Conservation (phyloP, 2,329 filamentous ascomycete species). For the Knufia fluminis region DNA sequence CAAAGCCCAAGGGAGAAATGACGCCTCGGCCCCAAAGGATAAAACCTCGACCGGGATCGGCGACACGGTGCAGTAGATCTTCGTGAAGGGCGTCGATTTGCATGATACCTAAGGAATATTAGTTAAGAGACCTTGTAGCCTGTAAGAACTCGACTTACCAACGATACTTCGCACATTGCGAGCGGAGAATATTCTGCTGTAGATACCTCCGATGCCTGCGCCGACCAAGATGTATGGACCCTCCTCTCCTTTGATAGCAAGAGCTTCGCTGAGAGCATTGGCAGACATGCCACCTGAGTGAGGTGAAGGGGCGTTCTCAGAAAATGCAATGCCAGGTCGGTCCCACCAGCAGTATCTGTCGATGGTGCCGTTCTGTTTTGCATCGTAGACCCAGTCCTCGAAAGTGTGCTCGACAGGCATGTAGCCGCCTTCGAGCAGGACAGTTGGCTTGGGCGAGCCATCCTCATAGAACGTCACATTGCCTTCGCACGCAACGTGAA, state of each 20-base stretch:
- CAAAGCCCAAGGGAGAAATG: conserved; percentile 76
- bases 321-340: conserved; percentile 79
- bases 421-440: conserved; percentile 79
- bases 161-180: conserved; percentile 65
- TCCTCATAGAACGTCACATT: conserved; percentile 49
- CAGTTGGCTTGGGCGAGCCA: conserved; percentile 58
- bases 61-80: conserved; percentile 63
- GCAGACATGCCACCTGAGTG: conserved; percentile 89
- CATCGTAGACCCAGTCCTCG: conserved; percentile 67
- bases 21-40: conserved; percentile 77
- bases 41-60: conserved; percentile 63
- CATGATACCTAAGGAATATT: conserved; percentile 51
- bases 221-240: conserved; percentile 85
- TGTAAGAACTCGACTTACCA: neutral
- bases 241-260: conserved; percentile 68
- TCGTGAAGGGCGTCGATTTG: conserved; percentile 86
- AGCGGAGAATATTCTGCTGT: conserved; percentile 83
- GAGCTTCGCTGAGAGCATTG: conserved; percentile 76
- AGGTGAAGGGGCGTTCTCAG: conserved; percentile 85
- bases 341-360: conserved; percentile 90
- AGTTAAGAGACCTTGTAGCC: neutral
- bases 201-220: conserved; percentile 77
- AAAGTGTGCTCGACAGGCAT: conserved; percentile 68
- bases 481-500: conserved; percentile 81
- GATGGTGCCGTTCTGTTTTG: conserved; percentile 71